Evolutionary conservation across 495 filamentous ascomycete genomes (phyloP).

Genomic region (Pyronema domesticum): DNA sequence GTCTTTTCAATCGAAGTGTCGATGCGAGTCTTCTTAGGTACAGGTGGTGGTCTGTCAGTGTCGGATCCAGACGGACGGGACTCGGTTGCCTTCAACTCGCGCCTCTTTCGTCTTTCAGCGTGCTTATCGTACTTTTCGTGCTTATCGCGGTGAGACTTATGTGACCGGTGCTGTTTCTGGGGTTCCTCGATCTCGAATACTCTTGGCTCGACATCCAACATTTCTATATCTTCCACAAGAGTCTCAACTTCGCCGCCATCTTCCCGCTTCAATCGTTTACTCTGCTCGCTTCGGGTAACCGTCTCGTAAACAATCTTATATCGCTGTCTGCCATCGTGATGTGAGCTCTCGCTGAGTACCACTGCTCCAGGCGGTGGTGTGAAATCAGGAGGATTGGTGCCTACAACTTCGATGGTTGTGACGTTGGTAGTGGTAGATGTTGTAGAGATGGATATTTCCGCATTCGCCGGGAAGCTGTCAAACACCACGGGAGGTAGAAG

Average conservation of each 20-base stretch:
- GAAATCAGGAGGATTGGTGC: conserved; percentile 40
- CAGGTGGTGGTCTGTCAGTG: not conserved
- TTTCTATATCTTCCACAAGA: conserved; percentile 2
- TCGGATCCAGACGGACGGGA: not conserved
- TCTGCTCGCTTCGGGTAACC: conserved; percentile 19
- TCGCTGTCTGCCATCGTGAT: conserved; percentile 25
- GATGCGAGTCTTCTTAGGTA: conserved; percentile 1
- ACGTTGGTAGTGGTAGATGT: conserved; percentile 47
- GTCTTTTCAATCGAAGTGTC: not conserved
- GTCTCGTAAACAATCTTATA: conserved; percentile 26
- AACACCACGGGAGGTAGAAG: conserved; percentile 19
- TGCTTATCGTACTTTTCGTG: not conserved
- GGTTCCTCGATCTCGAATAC: conserved; percentile 7
- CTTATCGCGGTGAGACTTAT: not conserved
- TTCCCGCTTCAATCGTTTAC: conserved; percentile 12
- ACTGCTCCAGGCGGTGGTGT: conserved; percentile 48
- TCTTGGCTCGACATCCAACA: conserved; percentile 3
- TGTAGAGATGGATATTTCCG: conserved; percentile 46
- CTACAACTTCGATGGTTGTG: conserved; percentile 54
- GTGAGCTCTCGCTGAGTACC: conserved; percentile 33
- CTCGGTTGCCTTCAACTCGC: conserved; percentile 9
- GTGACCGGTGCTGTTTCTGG: not conserved
- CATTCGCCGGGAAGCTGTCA: conserved; percentile 20
- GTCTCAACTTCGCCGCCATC: conserved; percentile 7
- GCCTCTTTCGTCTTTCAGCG: conserved; percentile 1